Percentiles rank a stretch among this genome's conserved stretches.
These are phyloP conservation scores for Serpula lacrymans DNA, from an alignment of 768 basidiomycete species.

Conservation along the genomic window DNA sequence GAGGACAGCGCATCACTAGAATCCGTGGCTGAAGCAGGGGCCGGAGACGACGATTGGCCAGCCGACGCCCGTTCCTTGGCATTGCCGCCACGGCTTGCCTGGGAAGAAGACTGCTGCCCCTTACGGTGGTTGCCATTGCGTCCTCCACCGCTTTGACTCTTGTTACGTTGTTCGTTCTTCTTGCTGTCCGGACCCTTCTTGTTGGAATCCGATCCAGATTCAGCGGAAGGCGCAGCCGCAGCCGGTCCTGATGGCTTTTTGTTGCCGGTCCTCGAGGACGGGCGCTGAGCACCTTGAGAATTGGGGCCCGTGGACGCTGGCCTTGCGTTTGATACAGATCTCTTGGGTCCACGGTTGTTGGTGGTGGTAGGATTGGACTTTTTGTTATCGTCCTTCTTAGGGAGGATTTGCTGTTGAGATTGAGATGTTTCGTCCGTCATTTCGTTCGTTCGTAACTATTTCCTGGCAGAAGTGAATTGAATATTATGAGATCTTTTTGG, in stretches of 20 bases:
- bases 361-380: constrained; percentile 46
- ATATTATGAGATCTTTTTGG: constrained; percentile 37
- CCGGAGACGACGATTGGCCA: constrained; percentile 39
- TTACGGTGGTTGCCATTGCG: constrained; percentile 53
- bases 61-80: constrained; percentile 45
- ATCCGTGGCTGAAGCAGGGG: constrained; percentile 51
- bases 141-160: constrained; percentile 46
- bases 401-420: constrained; percentile 45
- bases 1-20: constrained; percentile 81
- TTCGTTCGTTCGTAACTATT: constrained; percentile 76
- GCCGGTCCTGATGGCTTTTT: constrained; percentile 45
- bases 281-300: constrained; percentile 46
- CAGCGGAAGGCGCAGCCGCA: constrained; percentile 39
- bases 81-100: constrained; percentile 49
- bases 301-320: constrained; percentile 40
- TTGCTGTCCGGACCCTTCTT: constrained; percentile 55
- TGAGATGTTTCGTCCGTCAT: constrained; percentile 78
- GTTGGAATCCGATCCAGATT: constrained; percentile 73
- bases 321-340: constrained; percentile 45
- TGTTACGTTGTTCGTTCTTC: constrained; percentile 55
- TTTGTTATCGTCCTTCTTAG: constrained; percentile 70
- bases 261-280: constrained; percentile 65
- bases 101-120: constrained; percentile 55
- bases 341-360: constrained; percentile 55
- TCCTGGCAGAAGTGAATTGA: constrained; percentile 33